Evolutionary conservation across 2,329 filamentous ascomycete genomes (phyloP).

Genomic region (Sporothrix pallida): DNA sequence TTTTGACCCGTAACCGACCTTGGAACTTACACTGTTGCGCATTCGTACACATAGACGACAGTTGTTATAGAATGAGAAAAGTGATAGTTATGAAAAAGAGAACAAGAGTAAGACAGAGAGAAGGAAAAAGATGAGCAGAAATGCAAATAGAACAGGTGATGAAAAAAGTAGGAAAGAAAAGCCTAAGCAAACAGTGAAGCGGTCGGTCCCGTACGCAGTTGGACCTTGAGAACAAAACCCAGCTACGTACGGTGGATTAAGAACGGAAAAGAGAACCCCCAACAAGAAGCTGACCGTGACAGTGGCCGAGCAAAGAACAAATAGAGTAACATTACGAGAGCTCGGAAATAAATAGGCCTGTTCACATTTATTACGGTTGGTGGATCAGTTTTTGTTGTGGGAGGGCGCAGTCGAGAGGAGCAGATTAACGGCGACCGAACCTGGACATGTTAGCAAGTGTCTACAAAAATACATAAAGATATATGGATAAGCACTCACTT

Average conservation of each 20-base stretch:
- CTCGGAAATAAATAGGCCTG: neutral
- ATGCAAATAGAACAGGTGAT: slow-evolving; percentile 13
- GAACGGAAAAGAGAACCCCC: neutral
- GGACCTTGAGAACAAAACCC: neutral
- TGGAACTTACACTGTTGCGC: slow-evolving; percentile 8
- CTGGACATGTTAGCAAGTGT: slow-evolving; percentile 70
- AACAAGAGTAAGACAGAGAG: slow-evolving; percentile 13
- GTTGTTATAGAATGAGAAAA: slow-evolving; percentile 13
- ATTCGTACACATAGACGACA: slow-evolving; percentile 32
- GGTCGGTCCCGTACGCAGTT: slow-evolving; percentile 7
- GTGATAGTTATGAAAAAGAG: too few species aligned
- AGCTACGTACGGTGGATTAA: neutral
- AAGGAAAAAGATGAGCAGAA: neutral
- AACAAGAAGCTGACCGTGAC: slow-evolving; percentile 17
- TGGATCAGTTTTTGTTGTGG: neutral
- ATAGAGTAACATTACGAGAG: slow-evolving; percentile 1
- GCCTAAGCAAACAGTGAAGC: slow-evolving; percentile 10
- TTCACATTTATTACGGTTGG: slow-evolving; percentile 6
- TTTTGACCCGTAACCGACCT: slow-evolving; percentile 11
- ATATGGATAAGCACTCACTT: slow-evolving; percentile 73
- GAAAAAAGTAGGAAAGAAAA: slow-evolving; percentile 19
- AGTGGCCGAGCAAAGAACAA: neutral
- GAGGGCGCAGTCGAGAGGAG: slow-evolving; percentile 25
- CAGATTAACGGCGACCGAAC: slow-evolving; percentile 88
- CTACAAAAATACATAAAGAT: too few species aligned